Base-by-base conservation (phyloP, 164 flowering plant genomes). In the Aristolochia californica region DNA sequence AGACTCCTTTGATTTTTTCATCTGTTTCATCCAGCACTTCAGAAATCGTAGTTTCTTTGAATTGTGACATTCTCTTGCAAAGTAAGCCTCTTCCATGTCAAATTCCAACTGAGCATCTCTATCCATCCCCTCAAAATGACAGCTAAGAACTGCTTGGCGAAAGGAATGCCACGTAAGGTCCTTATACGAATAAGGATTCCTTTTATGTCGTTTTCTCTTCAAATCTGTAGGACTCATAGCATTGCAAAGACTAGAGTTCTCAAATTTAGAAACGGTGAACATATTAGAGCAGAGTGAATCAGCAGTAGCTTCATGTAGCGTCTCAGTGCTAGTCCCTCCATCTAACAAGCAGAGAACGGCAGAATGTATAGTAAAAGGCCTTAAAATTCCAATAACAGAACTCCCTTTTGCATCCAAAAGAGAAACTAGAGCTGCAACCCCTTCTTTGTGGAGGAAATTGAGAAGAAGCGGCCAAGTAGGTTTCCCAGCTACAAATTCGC, bases 1-100 rank as follows among this genome's bases (percentile, higher is more conserved):
- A 53, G 23, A 52, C 47, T 44, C 28, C 13, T 58, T 53, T 38
- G 57, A 67, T 58, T 69, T 79, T 58, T 47, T 73, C 20, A 76
- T 69, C 71, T 93, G 95, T 59, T 83, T 89, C 84, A 81, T 77
- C 99, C 99, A 93, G 71, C 97, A 87, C 67, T 83, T 81, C 52
- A 93, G 53, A 77, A 93, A 93, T 66, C 75, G 80, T 70, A 85
- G 62, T 70, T 80, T 87, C 77, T 87, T 93, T 26, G 88, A 78
- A 34, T 61, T 72, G 30, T 65, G 56, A 66, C 72, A 51, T 38
- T 62, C 63, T 61, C 70, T 67, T 21, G 74, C 52, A 69, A 79
- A 66, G 61, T 80, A 93, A n/a, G 77, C 58, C 9, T 73, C 87
- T 57, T 75, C 83, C 66, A 93, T 43, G 16, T 79, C 78, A 62